Percentiles rank a stretch among this genome's conserved stretches.
phyloP scores from a whole-genome alignment of 2,329 filamentous ascomycete genomes.

The Cadophora luteo-olivacea region DNA sequence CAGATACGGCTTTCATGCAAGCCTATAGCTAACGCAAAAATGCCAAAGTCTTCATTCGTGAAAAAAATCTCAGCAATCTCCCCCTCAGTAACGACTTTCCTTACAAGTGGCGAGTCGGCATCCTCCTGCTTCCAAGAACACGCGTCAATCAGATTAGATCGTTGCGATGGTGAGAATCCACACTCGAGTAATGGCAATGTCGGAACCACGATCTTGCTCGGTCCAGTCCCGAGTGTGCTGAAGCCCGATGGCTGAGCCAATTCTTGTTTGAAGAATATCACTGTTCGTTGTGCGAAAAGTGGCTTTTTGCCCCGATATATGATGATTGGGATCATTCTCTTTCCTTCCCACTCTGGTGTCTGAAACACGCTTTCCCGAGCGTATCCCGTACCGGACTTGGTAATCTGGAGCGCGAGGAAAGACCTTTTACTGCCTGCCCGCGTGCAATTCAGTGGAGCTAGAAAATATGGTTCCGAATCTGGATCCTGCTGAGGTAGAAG shows the following conservation, averaged over 20 bases:
- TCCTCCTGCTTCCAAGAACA: constrained; percentile 11
- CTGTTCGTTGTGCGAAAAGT: neutral
- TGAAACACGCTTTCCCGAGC: neutral
- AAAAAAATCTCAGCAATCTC: constrained; percentile 4
- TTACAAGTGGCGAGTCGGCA: neutral
- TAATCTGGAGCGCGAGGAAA: constrained; percentile 5
- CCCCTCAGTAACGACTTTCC: neutral
- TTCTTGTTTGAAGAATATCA: neutral
- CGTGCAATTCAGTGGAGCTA: constrained; percentile 1
- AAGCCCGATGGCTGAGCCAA: neutral
- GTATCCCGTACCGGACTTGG: neutral
- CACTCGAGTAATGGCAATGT: constrained; percentile 8
- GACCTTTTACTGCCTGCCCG: neutral
- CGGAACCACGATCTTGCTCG: neutral
- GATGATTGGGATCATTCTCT: neutral
- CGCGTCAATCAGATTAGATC: neutral
- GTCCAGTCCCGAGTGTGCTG: neutral
- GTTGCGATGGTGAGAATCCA: neutral
- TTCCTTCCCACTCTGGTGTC: neutral
- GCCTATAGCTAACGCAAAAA: neutral
- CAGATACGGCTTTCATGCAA: neutral
- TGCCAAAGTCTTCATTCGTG: neutral
- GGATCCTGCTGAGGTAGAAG: neutral
- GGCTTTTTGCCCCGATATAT: neutral
- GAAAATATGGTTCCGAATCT: neutral